Evolutionary conservation across 78 protist genomes (phyloP).

Genomic region (Bigelowiella natans): DNA sequence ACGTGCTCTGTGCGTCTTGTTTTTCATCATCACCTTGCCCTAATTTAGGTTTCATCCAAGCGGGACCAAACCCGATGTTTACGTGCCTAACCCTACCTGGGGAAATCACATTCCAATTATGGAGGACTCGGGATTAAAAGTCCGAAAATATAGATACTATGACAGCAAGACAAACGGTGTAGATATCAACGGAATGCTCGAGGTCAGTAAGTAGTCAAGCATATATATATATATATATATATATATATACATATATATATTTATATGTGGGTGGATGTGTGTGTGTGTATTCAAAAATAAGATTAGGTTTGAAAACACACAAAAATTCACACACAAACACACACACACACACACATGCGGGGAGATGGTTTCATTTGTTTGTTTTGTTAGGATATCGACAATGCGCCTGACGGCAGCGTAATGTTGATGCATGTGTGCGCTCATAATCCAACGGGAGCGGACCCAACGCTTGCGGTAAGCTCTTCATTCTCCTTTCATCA

Average conservation of each 20-base stretch:
- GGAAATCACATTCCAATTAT: conserved; percentile 44
- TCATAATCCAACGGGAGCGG: conserved; percentile 99
- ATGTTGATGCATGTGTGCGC: conserved; percentile 90
- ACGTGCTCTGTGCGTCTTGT: too few species aligned
- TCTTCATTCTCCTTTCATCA: too few species aligned
- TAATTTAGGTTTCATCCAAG: too few species aligned
- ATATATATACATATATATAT: neutral
- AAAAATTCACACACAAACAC: neutral
- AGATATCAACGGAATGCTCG: too few species aligned
- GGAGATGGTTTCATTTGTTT: too few species aligned
- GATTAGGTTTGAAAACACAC: neutral
- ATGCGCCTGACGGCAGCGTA: conserved; percentile 15
- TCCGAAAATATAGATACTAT: neutral
- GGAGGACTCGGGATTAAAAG: neutral
- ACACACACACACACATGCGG: neutral
- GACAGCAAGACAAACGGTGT: neutral
- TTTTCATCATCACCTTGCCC: too few species aligned
- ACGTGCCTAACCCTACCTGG: conserved; percentile 93
- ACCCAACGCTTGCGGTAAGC: conserved; percentile 82
- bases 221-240: neutral
- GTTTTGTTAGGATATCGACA: neutral
- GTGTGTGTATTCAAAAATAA: neutral
- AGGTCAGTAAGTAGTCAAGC: neutral
- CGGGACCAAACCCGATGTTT: conserved; percentile 46
- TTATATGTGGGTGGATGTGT: neutral